Evolutionary conservation across 495 filamentous ascomycete species (phyloP).

Genomic region (Penicillium salamii): DNA sequence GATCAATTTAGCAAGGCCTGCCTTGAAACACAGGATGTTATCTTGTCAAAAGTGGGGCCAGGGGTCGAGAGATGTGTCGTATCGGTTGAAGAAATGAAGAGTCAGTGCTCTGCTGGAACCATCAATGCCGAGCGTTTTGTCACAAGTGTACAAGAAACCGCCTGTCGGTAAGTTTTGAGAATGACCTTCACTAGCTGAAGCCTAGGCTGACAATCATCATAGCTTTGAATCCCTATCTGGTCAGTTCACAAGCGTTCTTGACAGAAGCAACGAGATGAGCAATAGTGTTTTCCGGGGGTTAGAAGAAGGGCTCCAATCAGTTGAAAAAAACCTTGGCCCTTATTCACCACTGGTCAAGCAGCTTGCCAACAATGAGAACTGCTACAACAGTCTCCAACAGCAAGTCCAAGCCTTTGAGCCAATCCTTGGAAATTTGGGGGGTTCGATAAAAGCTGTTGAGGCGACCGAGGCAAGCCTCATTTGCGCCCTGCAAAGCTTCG

Average conservation of each 20-base stretch:
- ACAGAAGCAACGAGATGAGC: slow-evolving; percentile 16
- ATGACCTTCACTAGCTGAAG: no score
- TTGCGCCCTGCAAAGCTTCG: slow-evolving; percentile 19
- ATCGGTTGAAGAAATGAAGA: slow-evolving; percentile 16
- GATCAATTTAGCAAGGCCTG: slow-evolving; percentile 9
- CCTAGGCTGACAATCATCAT: neutral
- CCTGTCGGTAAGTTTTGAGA: slow-evolving; percentile 21
- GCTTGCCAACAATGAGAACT: slow-evolving; percentile 15
- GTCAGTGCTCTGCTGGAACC: slow-evolving; percentile 14
- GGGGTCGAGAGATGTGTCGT: slow-evolving; percentile 16
- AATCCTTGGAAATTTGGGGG: slow-evolving; percentile 14
- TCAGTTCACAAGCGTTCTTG: slow-evolving; percentile 14
- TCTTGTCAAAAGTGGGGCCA: slow-evolving; percentile 10
- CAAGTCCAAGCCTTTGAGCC: slow-evolving; percentile 19
- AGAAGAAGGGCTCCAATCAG: slow-evolving; percentile 18
- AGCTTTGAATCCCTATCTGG: slow-evolving; percentile 21
- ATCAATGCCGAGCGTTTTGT: slow-evolving; percentile 21
- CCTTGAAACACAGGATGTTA: slow-evolving; percentile 9
- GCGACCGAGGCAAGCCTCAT: slow-evolving; percentile 18
- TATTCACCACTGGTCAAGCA: slow-evolving; percentile 24
- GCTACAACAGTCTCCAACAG: slow-evolving; percentile 12
- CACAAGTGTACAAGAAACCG: slow-evolving; percentile 10
- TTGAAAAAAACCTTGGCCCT: slow-evolving; percentile 17
- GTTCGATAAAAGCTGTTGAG: slow-evolving; percentile 13
- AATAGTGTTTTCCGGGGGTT: slow-evolving; percentile 9